These are phyloP conservation scores for Saksenaea vasiformis DNA, from an alignment of 371 early-diverging fungal genomes.

Conservation along the genomic window DNA sequence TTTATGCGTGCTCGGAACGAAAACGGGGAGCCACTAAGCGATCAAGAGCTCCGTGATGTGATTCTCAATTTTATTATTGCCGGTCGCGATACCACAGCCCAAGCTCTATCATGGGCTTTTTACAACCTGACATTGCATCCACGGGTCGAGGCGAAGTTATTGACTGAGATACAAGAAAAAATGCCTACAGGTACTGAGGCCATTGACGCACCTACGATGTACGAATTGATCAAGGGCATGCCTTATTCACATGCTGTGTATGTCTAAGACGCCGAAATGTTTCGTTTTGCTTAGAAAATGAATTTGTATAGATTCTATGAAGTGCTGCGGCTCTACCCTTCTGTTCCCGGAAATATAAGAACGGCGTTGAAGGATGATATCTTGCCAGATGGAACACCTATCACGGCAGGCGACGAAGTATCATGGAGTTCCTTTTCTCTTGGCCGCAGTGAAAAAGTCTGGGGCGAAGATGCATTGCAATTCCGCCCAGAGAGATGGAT, in stretches of 20 bases:
- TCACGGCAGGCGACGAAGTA: slow-evolving; percentile 56
- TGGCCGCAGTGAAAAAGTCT: slow-evolving; percentile 44
- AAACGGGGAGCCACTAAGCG: slow-evolving; percentile 31
- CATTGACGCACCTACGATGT: slow-evolving; percentile 35
- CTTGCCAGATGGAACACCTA: slow-evolving; percentile 58
- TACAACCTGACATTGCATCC: slow-evolving; percentile 52
- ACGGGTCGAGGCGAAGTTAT: slow-evolving; percentile 39
- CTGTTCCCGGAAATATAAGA: slow-evolving; percentile 60
- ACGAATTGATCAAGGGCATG: slow-evolving; percentile 51
- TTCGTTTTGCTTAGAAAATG: not conserved
- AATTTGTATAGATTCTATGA: slow-evolving; percentile 42
- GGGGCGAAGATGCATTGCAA: slow-evolving; percentile 48
- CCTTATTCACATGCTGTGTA: slow-evolving; percentile 34
- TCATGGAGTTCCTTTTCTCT: slow-evolving; percentile 44
- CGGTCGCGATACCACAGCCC: slow-evolving; percentile 76
- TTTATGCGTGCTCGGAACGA: slow-evolving; percentile 43
- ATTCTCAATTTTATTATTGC: slow-evolving; percentile 57
- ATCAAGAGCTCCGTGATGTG: slow-evolving; percentile 51
- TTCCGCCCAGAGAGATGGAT: slow-evolving; percentile 60
- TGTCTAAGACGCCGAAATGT: not conserved
- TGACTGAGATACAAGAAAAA: slow-evolving; percentile 44
- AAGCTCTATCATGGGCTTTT: slow-evolving; percentile 70
- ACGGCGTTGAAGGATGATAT: slow-evolving; percentile 52
- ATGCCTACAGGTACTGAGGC: slow-evolving; percentile 28
- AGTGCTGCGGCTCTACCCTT: slow-evolving; percentile 61